phyloP scores from a whole-genome alignment of 2,329 filamentous ascomycete genomes.

The Emergomyces africanus region DNA sequence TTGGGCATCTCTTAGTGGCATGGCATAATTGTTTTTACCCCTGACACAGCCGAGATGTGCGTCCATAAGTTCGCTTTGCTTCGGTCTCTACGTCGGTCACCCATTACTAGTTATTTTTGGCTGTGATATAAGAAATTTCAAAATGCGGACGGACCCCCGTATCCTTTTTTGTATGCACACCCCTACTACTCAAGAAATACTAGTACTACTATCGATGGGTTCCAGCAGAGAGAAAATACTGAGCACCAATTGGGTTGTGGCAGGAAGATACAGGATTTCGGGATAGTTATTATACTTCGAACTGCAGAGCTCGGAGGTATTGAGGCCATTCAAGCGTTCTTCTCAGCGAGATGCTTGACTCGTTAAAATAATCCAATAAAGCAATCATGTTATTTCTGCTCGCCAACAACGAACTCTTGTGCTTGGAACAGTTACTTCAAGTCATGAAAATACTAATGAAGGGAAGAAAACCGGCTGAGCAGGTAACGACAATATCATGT shows the following conservation, averaged over 20 bases:
- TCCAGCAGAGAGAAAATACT: not conserved
- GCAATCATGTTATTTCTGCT: not conserved
- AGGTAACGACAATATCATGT: not conserved
- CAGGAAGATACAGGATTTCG: not conserved
- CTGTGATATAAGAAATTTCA: no score
- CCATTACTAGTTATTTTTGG: no score
- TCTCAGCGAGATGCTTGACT: not conserved
- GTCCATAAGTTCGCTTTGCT: no score
- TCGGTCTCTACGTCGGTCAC: no score
- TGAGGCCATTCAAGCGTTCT: not conserved
- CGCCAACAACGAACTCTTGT: not conserved
- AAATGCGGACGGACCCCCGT: no score
- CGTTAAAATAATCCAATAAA: not conserved
- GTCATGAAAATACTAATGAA: not conserved
- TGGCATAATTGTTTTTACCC: not conserved
- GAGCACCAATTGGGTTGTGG: no score
- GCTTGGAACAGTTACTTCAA: not conserved
- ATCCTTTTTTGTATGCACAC: no score
- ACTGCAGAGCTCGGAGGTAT: no score
- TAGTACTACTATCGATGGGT: no score
- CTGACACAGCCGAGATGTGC: not conserved
- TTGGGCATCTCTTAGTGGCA: not conserved
- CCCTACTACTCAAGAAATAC: not conserved
- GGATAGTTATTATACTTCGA: no score
- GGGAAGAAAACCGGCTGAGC: not conserved